Percentiles rank a stretch among this genome's conserved stretches.
Evolutionary conservation across 805 yeast genomes (phyloP).

Genomic region (Kazachstania kunashirensis): DNA sequence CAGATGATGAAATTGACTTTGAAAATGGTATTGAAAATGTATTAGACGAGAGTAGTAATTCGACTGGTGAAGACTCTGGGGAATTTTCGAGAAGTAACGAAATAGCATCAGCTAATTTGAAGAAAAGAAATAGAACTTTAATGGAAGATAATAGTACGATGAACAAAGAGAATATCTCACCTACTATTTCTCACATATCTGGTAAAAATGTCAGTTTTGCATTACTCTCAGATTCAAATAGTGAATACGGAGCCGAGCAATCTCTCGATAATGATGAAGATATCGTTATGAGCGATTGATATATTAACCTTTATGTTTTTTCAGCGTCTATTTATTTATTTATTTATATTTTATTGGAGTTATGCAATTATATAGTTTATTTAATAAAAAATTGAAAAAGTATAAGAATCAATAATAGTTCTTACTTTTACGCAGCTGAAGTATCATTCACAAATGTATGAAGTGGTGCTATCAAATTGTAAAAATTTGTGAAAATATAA

Average conservation of each 20-base stretch:
- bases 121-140: slow-evolving; percentile 10
- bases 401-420: too few species aligned
- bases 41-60: not conserved
- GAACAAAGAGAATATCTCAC: not conserved
- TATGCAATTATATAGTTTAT: too few species aligned
- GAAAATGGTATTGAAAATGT: not conserved
- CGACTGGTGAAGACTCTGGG: not conserved
- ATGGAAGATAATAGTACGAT: slow-evolving; percentile 2
- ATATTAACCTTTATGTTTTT: too few species aligned
- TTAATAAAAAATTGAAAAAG: too few species aligned
- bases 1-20: not conserved
- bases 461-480: too few species aligned
- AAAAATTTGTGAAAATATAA: too few species aligned
- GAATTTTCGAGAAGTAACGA: not conserved
- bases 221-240: slow-evolving; percentile 1
- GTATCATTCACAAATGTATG: too few species aligned
- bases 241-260: not conserved
- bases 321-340: too few species aligned
- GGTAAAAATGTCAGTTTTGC: slow-evolving; percentile 10
- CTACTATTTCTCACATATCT: too few species aligned
- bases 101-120: not conserved
- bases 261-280: too few species aligned
- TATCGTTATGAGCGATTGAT: not conserved
- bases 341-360: too few species aligned
- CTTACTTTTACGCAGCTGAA: too few species aligned